Evolutionary conservation across 2,329 filamentous ascomycete species (phyloP).

Genomic region (Dothidotthia symphoricarpi): DNA sequence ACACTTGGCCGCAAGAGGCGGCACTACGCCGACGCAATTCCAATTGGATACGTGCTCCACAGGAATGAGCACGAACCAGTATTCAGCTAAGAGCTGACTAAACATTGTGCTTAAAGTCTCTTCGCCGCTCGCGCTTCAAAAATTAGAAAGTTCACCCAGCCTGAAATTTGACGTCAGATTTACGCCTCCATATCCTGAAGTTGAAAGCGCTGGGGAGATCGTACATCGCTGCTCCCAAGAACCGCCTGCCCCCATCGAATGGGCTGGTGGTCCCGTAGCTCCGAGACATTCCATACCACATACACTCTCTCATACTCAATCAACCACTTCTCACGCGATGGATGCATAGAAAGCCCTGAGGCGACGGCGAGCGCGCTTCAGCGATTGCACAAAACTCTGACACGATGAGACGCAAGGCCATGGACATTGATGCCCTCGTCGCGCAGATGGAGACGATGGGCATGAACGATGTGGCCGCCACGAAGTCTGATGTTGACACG

Average conservation of each 20-base stretch:
- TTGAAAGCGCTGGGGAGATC: slow-evolving; percentile 57
- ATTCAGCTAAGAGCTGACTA: too few species aligned
- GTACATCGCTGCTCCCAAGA: slow-evolving; percentile 42
- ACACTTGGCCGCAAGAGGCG: too few species aligned
- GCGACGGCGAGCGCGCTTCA: slow-evolving; percentile 32
- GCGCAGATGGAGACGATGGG: slow-evolving; percentile 26
- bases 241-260: slow-evolving; percentile 31
- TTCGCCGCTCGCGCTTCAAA: too few species aligned
- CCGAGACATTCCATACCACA: slow-evolving; percentile 32
- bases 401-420: slow-evolving; percentile 24
- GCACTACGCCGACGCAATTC: too few species aligned
- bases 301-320: slow-evolving; percentile 5
- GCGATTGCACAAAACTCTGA: slow-evolving; percentile 8
- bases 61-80: too few species aligned
- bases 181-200: slow-evolving; percentile 52
- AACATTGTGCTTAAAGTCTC: too few species aligned
- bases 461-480: slow-evolving; percentile 12
- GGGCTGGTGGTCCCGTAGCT: slow-evolving; percentile 40
- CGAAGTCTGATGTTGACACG: slow-evolving; percentile 6
- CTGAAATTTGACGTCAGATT: slow-evolving; percentile 58
- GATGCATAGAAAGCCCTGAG: slow-evolving; percentile 44
- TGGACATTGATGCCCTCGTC: slow-evolving; percentile 28
- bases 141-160: too few species aligned
- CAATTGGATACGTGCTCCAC: too few species aligned
- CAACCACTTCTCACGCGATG: slow-evolving; percentile 36